phyloP scores from a whole-genome alignment of 805 yeast genomes.

The Ogataea paradorogensis region DNA sequence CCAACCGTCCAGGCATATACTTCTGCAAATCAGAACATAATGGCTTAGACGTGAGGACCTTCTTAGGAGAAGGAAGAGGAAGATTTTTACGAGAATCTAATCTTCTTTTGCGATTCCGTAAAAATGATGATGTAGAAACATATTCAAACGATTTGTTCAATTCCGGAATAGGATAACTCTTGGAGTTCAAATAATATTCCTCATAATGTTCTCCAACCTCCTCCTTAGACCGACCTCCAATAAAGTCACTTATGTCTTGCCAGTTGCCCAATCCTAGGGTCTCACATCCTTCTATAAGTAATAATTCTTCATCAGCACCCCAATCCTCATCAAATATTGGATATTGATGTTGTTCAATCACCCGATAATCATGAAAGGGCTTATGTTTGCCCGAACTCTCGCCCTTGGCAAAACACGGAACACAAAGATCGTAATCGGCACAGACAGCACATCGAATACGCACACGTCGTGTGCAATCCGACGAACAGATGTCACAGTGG shows the following conservation, averaged over 20 bases:
- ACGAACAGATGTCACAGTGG: slow-evolving; percentile 95
- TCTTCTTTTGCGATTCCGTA: slow-evolving; percentile 62
- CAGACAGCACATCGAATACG: slow-evolving; percentile 91
- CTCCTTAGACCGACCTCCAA: slow-evolving; percentile 87
- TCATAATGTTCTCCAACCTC: slow-evolving; percentile 87
- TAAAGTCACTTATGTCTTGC: slow-evolving; percentile 97
- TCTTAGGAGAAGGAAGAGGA: slow-evolving; percentile 82
- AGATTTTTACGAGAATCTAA: slow-evolving; percentile 68
- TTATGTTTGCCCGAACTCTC: slow-evolving; percentile 76
- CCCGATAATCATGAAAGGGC: slow-evolving; percentile 90
- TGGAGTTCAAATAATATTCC: slow-evolving; percentile 63
- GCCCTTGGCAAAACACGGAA: slow-evolving; percentile 93
- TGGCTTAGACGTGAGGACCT: slow-evolving; percentile 90
- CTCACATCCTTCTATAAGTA: slow-evolving; percentile 88
- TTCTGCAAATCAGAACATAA: slow-evolving; percentile 97
- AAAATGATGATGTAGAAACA: slow-evolving; percentile 66
- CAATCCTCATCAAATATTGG: slow-evolving; percentile 88
- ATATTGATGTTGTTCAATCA: slow-evolving; percentile 90
- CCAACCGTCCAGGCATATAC: slow-evolving; percentile 97
- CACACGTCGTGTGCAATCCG: slow-evolving; percentile 91
- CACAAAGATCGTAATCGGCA: slow-evolving; percentile 93
- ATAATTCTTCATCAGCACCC: slow-evolving; percentile 98
- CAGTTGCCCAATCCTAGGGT: slow-evolving; percentile 92
- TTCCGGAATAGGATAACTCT: slow-evolving; percentile 85
- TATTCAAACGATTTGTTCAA: slow-evolving; percentile 65